These are phyloP conservation scores for Phytophthora hibernalis DNA, from an alignment of 352 stramenopile species.

Conservation along the genomic window DNA sequence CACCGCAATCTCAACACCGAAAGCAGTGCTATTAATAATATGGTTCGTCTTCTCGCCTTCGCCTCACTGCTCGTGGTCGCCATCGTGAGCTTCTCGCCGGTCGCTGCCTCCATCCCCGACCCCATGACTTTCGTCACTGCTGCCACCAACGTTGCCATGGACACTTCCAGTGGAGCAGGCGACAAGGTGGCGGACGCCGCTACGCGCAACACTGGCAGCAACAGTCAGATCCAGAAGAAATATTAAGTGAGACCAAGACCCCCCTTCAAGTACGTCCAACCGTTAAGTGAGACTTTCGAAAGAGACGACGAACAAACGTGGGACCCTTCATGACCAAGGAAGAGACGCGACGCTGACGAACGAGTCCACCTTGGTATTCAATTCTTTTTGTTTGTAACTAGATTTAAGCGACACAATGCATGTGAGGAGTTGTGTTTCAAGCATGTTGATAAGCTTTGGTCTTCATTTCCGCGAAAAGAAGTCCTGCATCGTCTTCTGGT, in stretches of 20 bases:
- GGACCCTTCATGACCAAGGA: constrained; percentile 12
- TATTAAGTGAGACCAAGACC: background rate
- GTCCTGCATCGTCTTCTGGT: constrained; percentile 39
- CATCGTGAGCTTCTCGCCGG: constrained; percentile 19
- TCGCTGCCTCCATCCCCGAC: constrained; percentile 20
- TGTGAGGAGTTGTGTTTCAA: constrained; percentile 16
- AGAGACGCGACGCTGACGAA: background rate
- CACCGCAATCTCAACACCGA: constrained; percentile 1
- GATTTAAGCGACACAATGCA: constrained; percentile 35
- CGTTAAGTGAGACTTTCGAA: constrained; percentile 13
- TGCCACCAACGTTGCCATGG: constrained; percentile 32
- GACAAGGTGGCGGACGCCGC: constrained; percentile 20
- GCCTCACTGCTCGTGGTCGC: constrained; percentile 28
- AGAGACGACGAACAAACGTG: background rate
- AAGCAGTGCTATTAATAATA: constrained; percentile 7
- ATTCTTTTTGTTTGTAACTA: constrained; percentile 33
- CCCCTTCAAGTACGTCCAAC: background rate
- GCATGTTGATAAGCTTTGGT: background rate
- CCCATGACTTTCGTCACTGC: constrained; percentile 21
- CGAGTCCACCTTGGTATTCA: constrained; percentile 26
- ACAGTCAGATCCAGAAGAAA: constrained; percentile 20
- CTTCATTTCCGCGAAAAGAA: constrained; percentile 34
- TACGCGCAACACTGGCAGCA: constrained; percentile 25
- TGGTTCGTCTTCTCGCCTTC: constrained; percentile 33
- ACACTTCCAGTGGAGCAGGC: constrained; percentile 23